These are phyloP conservation scores for Paecilomyces formosus DNA, from an alignment of 2,329 filamentous ascomycete genomes.

Conservation along the genomic window DNA sequence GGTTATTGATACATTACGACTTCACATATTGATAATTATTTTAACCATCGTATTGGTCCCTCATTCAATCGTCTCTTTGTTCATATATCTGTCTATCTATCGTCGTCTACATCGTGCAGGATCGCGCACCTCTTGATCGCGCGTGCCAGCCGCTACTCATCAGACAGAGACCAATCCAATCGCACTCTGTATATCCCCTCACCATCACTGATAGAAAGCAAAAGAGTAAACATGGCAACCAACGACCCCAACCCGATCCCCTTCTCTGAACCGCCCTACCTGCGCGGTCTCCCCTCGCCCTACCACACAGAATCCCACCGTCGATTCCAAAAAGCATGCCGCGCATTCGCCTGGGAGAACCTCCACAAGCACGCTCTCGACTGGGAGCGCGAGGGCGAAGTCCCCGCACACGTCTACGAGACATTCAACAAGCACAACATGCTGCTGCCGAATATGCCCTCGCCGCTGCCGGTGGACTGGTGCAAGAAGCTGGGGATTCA, in stretches of 20 bases:
- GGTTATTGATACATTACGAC: too few relatives aligned
- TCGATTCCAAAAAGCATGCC: constrained; percentile 60
- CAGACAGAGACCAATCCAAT: not conserved
- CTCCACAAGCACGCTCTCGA: constrained; percentile 57
- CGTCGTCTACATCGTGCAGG: not conserved
- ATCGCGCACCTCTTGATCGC: too few relatives aligned
- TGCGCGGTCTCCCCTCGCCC: constrained; percentile 61
- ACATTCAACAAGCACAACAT: constrained; percentile 61
- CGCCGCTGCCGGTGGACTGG: constrained; percentile 62
- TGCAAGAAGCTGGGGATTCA: constrained; percentile 58
- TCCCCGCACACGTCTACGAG: constrained; percentile 57
- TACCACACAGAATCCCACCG: constrained; percentile 62
- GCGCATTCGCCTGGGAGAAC: constrained; percentile 58
- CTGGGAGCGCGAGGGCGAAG: constrained; percentile 60
- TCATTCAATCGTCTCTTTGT: too few relatives aligned
- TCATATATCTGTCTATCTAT: not conserved
- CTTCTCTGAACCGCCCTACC: constrained; percentile 67
- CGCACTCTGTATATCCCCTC: too few relatives aligned
- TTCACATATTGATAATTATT: too few relatives aligned
- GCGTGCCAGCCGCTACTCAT: too few relatives aligned
- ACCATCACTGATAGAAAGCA: not conserved
- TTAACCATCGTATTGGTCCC: too few relatives aligned
- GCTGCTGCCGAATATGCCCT: constrained; percentile 62
- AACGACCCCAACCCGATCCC: constrained; percentile 42
- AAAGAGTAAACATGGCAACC: constrained; percentile 5